Base-by-base conservation (phyloP, 192 early-diverging fungal genomes). In the Backusella morwellensis region DNA sequence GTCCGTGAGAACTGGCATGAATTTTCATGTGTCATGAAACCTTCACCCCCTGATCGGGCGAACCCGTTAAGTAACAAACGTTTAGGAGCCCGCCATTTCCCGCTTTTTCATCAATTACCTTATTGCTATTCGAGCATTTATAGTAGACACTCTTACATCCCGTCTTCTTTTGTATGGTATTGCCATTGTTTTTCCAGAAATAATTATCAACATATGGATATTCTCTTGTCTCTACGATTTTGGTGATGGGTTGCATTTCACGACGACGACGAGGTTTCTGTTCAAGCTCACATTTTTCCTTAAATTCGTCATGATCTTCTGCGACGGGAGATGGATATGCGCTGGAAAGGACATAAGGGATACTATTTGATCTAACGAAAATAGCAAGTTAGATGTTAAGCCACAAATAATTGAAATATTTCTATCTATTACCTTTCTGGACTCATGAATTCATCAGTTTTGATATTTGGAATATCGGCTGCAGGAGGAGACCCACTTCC, bases 181-280 rank as follows among this genome's bases (percentile, higher is more conserved):
- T 89, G 29, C 88, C 88, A 73, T 90, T 90, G 72, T 90, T 90
- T 72, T 87, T 86, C 88, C 88, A 90, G 32, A 88, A 82, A 70
- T 82, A 88, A 23, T 76, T 82, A 59, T 90, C 88, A 14, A 77
- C n/a, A 29, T 85, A 83, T 15, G 88, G 86, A 66, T 63, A 73
- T 68, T 90, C 85, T 36, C 75, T 74, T 6, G 88, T 86, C 47
- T 90, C 88, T 17, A 90, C 82, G 71, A 90, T 88, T 80, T 86
- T 83, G 29, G 87, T 90, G 32, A 90, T 85, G 19, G 88, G 82
- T 35, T 88, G 86, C 88, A 90, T 90, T 76, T 90, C 88, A 12
- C 88, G 84, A 38, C 88, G 82, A 69, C 88, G 85, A 19, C 88
- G 85, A 47, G 86, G 86, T 35, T 81, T 52, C 32, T 69, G 40